Conservation (phyloP, 2,329 filamentous ascomycete genomes). For the Beauveria rudraprayagi region DNA sequence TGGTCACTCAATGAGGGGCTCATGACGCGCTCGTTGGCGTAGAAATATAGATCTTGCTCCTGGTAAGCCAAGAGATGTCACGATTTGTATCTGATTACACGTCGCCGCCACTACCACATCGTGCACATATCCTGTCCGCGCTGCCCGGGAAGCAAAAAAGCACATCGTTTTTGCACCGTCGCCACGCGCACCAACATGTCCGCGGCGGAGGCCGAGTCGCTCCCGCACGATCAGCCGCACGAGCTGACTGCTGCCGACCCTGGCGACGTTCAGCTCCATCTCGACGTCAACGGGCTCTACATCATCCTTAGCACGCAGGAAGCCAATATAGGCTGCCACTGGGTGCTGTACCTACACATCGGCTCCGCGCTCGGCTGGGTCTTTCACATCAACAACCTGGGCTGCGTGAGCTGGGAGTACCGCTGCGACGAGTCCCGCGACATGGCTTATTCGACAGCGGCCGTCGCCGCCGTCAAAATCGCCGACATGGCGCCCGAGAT, state of each 20-base stretch:
- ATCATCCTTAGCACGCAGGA: constrained; percentile 2
- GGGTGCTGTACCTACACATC: constrained; percentile 7
- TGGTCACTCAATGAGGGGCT: not conserved
- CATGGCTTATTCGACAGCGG: not conserved
- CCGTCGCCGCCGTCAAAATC: constrained; percentile 5
- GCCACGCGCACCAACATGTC: not conserved
- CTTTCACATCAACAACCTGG: constrained; percentile 5
- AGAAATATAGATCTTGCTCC: not conserved
- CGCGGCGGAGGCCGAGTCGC: not conserved
- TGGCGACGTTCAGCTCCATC: not conserved
- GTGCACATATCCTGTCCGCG: not conserved
- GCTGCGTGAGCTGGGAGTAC: not conserved
- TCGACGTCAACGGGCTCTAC: constrained; percentile 7
- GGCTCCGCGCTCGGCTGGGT: not conserved
- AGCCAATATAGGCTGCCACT: not conserved
- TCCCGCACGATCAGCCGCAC: not conserved
- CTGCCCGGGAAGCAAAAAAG: not conserved
- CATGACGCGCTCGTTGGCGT: not conserved
- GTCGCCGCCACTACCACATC: not conserved
- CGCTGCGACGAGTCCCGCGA: not conserved
- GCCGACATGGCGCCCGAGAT: constrained; percentile 7
- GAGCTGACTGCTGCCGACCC: not conserved
- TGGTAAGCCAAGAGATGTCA: not conserved
- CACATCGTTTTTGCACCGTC: not conserved
- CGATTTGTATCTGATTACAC: not conserved